Percentiles rank a stretch among this genome's conserved stretches.
phyloP scores from a whole-genome alignment of 2,329 filamentous ascomycete species.

The Cladophialophora exuberans region DNA sequence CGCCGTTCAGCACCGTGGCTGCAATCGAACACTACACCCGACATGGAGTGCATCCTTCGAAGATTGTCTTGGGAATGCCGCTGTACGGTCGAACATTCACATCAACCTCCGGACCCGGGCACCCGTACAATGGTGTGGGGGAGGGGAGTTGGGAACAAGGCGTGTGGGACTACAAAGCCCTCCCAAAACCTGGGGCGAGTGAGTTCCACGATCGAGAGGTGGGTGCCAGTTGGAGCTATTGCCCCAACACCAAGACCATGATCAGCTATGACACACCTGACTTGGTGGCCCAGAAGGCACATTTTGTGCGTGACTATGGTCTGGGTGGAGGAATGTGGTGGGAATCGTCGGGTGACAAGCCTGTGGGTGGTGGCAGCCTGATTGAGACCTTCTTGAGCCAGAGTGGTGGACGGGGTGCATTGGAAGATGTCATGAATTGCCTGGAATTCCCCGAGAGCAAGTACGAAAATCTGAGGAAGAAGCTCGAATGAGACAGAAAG shows the following conservation, averaged over 20 bases:
- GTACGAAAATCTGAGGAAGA: constrained; percentile 57
- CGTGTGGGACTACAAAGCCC: constrained; percentile 84
- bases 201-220: constrained; percentile 65
- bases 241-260: constrained; percentile 64
- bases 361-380: constrained; percentile 63
- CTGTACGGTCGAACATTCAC: constrained; percentile 87
- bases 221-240: constrained; percentile 78
- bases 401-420: constrained; percentile 38
- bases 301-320: constrained; percentile 67
- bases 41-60: constrained; percentile 66
- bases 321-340: constrained; percentile 97
- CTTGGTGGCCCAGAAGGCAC: constrained; percentile 70
- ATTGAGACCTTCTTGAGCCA: constrained; percentile 57
- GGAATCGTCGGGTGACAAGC: constrained; percentile 81
- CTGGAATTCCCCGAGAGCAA: constrained; percentile 56
- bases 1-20: constrained; percentile 75
- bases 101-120: constrained; percentile 74
- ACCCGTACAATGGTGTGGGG: constrained; percentile 71
- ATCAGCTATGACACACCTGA: constrained; percentile 77
- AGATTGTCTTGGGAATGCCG: constrained; percentile 89
- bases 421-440: constrained; percentile 54
- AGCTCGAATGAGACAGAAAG: constrained; percentile 38
- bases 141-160: constrained; percentile 83
- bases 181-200: constrained; percentile 69
- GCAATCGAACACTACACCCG: constrained; percentile 72